A percentile compares a stretch with the other conserved stretches of the same genome.
Conservation (phyloP, 2,329 filamentous ascomycete genomes). For the Beauveria brongniartii region DNA sequence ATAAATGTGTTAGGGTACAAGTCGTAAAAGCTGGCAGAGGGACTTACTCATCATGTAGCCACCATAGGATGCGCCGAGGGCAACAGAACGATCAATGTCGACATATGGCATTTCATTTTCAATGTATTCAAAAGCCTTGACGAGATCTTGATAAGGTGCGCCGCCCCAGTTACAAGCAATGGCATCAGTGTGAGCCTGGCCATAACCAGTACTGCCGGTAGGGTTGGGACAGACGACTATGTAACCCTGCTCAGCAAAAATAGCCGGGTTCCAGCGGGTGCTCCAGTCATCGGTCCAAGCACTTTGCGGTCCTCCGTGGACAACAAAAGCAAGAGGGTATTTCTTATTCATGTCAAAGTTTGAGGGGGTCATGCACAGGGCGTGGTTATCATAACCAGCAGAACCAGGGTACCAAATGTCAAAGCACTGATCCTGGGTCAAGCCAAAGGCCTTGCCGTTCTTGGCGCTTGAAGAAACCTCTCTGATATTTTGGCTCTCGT, state of each 20-base stretch:
- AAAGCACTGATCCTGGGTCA: slow-evolving; percentile 53
- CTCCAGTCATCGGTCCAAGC: slow-evolving; percentile 71
- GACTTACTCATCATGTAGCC: slow-evolving; percentile 64
- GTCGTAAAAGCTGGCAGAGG: neutral
- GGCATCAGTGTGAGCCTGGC: slow-evolving; percentile 66
- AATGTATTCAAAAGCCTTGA: slow-evolving; percentile 69
- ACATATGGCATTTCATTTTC: slow-evolving; percentile 57
- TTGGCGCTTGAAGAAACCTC: slow-evolving; percentile 57
- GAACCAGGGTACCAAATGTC: slow-evolving; percentile 65
- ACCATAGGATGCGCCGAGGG: slow-evolving; percentile 66
- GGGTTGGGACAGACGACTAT: slow-evolving; percentile 76
- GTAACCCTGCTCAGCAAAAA: slow-evolving; percentile 84
- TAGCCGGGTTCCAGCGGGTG: slow-evolving; percentile 77
- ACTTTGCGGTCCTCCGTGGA: slow-evolving; percentile 77
- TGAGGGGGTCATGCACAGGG: slow-evolving; percentile 57
- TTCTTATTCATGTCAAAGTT: slow-evolving; percentile 61
- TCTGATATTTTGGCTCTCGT: slow-evolving; percentile 25
- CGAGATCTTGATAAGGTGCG: slow-evolving; percentile 74
- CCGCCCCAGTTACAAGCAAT: slow-evolving; percentile 81
- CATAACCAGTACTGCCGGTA: slow-evolving; percentile 76
- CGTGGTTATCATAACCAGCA: slow-evolving; percentile 58
- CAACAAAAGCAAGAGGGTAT: slow-evolving; percentile 71
- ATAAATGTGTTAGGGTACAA: neutral
- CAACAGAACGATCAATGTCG: slow-evolving; percentile 62
- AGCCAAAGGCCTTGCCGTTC: slow-evolving; percentile 57